phyloP scores from a whole-genome alignment of 2,329 filamentous ascomycete genomes.

The Metarhizium robertsii region DNA sequence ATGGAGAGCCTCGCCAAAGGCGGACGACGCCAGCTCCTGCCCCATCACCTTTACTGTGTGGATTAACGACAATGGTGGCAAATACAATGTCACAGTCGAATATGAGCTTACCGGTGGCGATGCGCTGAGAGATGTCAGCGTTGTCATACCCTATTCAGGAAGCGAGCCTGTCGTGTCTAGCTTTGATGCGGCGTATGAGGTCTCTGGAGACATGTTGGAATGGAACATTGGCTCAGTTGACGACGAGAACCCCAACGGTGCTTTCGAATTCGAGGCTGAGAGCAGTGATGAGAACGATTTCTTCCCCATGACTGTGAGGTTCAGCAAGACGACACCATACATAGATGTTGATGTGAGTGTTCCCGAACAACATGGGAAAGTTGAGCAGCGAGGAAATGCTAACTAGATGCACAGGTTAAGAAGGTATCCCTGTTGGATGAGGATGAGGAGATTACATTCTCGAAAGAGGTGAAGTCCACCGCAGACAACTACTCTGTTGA shows the following conservation, averaged over 20 bases:
- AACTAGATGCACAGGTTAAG: slow-evolving; percentile 39
- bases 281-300: slow-evolving; percentile 86
- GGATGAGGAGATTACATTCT: slow-evolving; percentile 71
- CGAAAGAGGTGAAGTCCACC: slow-evolving; percentile 69
- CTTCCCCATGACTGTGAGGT: slow-evolving; percentile 92
- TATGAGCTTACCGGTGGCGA: slow-evolving; percentile 85
- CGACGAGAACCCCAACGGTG: slow-evolving; percentile 70
- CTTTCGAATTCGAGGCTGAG: slow-evolving; percentile 92
- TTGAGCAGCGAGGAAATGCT: slow-evolving; percentile 9
- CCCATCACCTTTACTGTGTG: slow-evolving; percentile 96
- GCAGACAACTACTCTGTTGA: slow-evolving; percentile 71
- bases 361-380: neutral
- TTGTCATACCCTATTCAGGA: slow-evolving; percentile 78
- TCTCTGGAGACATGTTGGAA: slow-evolving; percentile 84
- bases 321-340: slow-evolving; percentile 77
- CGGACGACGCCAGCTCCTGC: slow-evolving; percentile 69
- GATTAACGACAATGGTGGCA: slow-evolving; percentile 82
- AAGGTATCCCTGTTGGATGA: slow-evolving; percentile 64
- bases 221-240: slow-evolving; percentile 88
- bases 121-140: slow-evolving; percentile 70
- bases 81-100: slow-evolving; percentile 85
- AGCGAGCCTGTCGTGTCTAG: slow-evolving; percentile 83
- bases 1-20: slow-evolving; percentile 79
- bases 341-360: slow-evolving; percentile 84
- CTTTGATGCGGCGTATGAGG: slow-evolving; percentile 90